Evolutionary conservation across 2,329 filamentous ascomycete species (phyloP).

Genomic region (Apiospora rasikravindrae): DNA sequence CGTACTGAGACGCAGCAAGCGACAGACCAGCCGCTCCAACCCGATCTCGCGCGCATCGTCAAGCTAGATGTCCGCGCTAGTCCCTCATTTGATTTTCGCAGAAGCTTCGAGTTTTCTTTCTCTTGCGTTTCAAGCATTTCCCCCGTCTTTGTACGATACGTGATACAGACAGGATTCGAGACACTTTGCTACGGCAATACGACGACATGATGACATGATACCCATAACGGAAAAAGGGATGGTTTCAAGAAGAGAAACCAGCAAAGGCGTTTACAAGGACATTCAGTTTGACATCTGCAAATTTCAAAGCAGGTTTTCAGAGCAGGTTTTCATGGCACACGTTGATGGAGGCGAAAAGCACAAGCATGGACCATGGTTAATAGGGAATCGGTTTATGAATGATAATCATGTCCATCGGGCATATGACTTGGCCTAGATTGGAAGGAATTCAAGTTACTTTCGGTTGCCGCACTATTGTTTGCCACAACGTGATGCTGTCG

Average conservation of each 20-base stretch:
- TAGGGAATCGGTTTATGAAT: not conserved
- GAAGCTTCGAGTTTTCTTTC: not conserved
- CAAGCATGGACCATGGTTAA: not conserved
- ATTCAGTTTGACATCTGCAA: not conserved
- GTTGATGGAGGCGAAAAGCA: not conserved
- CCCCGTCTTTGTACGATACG: not conserved
- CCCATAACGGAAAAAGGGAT: not conserved
- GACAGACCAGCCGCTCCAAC: not conserved
- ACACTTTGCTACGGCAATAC: not conserved
- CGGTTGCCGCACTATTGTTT: not conserved
- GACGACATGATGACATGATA: slow-evolving; percentile 15
- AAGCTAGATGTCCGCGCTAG: not conserved
- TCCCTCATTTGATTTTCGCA: not conserved
- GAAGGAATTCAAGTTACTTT: not conserved
- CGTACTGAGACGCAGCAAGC: slow-evolving; percentile 2
- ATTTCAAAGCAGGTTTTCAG: not conserved
- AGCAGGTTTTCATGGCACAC: not conserved
- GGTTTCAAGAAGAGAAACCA: slow-evolving; percentile 3
- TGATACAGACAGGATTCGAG: not conserved
- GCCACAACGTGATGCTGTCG: not conserved
- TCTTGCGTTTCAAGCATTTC: not conserved
- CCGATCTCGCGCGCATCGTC: slow-evolving; percentile 1
- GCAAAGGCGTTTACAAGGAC: not conserved
- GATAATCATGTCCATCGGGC: not conserved
- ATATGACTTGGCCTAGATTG: not conserved